phyloP scores from a whole-genome alignment of 805 yeast genomes.

The Yarrowia sp. region DNA sequence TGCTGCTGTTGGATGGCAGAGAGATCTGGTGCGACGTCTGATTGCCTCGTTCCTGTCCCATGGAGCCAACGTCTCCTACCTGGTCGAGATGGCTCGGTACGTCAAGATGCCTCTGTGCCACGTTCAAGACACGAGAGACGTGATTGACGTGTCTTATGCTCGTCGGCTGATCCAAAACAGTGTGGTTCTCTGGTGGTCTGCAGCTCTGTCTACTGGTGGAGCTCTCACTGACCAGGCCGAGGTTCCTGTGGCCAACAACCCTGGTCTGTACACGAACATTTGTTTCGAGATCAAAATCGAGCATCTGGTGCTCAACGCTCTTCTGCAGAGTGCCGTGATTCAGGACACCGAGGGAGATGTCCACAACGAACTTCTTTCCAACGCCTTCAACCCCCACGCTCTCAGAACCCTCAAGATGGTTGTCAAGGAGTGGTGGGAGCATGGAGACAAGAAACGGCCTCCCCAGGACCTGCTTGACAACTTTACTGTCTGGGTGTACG shows the following conservation, averaged over 20 bases:
- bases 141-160: slow-evolving; percentile 88
- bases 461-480: slow-evolving; percentile 86
- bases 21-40: slow-evolving; percentile 27
- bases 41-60: slow-evolving; percentile 40
- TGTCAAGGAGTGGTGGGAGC: slow-evolving; percentile 94
- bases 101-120: slow-evolving; percentile 89
- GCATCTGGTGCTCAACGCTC: slow-evolving; percentile 83
- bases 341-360: slow-evolving; percentile 77
- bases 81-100: slow-evolving; percentile 70
- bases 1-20: slow-evolving; percentile 29
- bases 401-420: slow-evolving; percentile 70
- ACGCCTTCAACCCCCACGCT: slow-evolving; percentile 81
- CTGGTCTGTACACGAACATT: slow-evolving; percentile 81
- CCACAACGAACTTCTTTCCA: slow-evolving; percentile 66
- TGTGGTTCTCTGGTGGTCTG: slow-evolving; percentile 94
- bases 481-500: slow-evolving; percentile 86
- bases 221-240: slow-evolving; percentile 69
- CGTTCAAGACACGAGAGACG: slow-evolving; percentile 74
- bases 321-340: slow-evolving; percentile 80
- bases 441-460: slow-evolving; percentile 69
- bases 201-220: slow-evolving; percentile 84
- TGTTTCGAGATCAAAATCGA: slow-evolving; percentile 78
- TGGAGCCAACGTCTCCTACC: slow-evolving; percentile 50
- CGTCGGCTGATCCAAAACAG: slow-evolving; percentile 69
- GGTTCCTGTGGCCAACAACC: slow-evolving; percentile 74